Evolutionary conservation across 2,329 filamentous ascomycete genomes (phyloP).

Genomic region (Fusarium setosum): DNA sequence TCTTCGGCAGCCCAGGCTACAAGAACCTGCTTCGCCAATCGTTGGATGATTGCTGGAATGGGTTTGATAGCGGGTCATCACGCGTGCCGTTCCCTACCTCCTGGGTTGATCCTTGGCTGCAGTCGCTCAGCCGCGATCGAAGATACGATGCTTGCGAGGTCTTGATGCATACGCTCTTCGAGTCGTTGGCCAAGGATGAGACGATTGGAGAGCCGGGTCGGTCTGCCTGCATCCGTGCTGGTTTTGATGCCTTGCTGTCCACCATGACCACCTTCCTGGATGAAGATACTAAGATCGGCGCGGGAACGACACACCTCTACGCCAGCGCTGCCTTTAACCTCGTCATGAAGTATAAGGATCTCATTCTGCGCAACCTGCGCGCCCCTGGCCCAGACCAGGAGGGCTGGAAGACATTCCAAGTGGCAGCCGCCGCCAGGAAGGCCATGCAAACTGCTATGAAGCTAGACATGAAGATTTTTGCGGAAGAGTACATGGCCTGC

Average conservation of each 20-base stretch:
- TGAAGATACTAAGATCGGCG: constrained; percentile 55
- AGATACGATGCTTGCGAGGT: constrained; percentile 83
- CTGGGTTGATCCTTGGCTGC: constrained; percentile 83
- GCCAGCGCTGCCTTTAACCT: constrained; percentile 75
- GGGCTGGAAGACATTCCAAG: constrained; percentile 54
- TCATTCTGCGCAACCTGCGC: constrained; percentile 61
- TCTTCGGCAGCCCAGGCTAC: constrained; percentile 79
- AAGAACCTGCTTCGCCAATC: constrained; percentile 71
- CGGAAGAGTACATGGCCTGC: constrained; percentile 66
- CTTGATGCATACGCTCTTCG: constrained; percentile 80
- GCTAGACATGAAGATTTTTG: constrained; percentile 56
- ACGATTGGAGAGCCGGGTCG: constrained; percentile 67
- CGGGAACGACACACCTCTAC: constrained; percentile 68
- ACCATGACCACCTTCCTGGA: constrained; percentile 68
- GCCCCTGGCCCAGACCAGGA: constrained; percentile 41
- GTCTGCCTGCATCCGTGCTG: constrained; percentile 72
- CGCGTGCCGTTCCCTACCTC: constrained; percentile 74
- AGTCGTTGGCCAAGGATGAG: constrained; percentile 67
- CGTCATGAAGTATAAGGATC: constrained; percentile 69
- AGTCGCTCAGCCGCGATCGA: constrained; percentile 80
- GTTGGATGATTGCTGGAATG: constrained; percentile 57
- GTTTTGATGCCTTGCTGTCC: constrained; percentile 68
- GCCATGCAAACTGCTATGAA: constrained; percentile 66
- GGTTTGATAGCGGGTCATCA: constrained; percentile 56
- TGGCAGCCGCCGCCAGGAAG: constrained; percentile 57